Conservation (phyloP, 768 basidiomycete genomes). For the Dioszegia aurantiaca region DNA sequence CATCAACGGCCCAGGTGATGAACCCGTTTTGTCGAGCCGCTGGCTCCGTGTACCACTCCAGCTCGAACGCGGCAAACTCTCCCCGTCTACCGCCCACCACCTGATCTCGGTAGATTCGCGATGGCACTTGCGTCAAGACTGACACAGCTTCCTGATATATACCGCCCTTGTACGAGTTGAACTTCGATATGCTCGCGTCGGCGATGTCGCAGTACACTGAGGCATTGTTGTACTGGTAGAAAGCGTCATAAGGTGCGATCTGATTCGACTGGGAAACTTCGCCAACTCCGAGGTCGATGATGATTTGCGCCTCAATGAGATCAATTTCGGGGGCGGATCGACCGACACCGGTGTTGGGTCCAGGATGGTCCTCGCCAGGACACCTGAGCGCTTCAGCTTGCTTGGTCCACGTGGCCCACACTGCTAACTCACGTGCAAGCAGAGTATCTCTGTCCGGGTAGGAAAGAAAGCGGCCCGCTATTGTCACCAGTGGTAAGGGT, state of each 20-base stretch:
- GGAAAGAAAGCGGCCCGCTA: slow-evolving; percentile 46
- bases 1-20: slow-evolving; percentile 49
- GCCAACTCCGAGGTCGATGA: slow-evolving; percentile 59
- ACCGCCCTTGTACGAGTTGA: slow-evolving; percentile 52
- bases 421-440: slow-evolving; percentile 93
- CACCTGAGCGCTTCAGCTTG: too few relatives aligned
- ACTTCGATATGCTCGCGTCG: slow-evolving; percentile 51
- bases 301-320: slow-evolving; percentile 77
- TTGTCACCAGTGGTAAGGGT: slow-evolving; percentile 47
- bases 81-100: slow-evolving; percentile 15
- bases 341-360: slow-evolving; percentile 64
- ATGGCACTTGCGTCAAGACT: slow-evolving; percentile 55
- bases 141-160: slow-evolving; percentile 61
- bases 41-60: slow-evolving; percentile 53
- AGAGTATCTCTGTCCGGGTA: slow-evolving; percentile 54
- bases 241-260: slow-evolving; percentile 63
- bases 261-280: slow-evolving; percentile 71
- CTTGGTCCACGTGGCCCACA: too few relatives aligned
- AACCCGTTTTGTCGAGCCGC: slow-evolving; percentile 43
- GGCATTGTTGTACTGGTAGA: slow-evolving; percentile 53
- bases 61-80: slow-evolving; percentile 53
- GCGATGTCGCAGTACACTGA: slow-evolving; percentile 33
- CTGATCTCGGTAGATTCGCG: slow-evolving; percentile 11
- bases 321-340: slow-evolving; percentile 91
- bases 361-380: slow-evolving; percentile 78